Evolutionary conservation across 2,329 filamentous ascomycete genomes (phyloP).

Genomic region (Colletotrichum brevisporum): DNA sequence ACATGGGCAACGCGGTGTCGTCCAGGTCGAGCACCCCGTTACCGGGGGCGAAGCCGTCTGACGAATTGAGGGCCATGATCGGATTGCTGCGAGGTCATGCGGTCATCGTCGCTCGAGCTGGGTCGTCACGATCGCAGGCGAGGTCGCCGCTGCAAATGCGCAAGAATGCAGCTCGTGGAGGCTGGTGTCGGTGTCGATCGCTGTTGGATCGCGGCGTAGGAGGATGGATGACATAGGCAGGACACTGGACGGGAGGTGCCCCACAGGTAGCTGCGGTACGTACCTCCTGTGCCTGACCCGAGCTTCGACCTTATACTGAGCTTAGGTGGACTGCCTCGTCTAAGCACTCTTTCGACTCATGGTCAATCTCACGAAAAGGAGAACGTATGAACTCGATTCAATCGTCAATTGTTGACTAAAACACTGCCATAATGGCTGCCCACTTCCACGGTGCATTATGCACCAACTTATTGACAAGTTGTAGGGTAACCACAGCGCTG

Average conservation of each 20-base stretch:
- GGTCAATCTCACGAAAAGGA: no score
- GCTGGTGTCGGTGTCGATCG: constrained; percentile 32
- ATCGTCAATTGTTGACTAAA: neutral
- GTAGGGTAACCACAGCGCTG: constrained; percentile 9
- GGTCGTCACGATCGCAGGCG: constrained; percentile 18
- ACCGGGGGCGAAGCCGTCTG: constrained; percentile 80
- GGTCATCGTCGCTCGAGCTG: constrained; percentile 30
- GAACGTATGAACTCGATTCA: no score
- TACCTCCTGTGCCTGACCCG: constrained; percentile 10
- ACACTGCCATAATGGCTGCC: neutral
- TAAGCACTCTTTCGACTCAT: no score
- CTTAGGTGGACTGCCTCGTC: no score
- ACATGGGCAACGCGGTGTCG: constrained; percentile 84
- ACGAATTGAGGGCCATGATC: constrained; percentile 77
- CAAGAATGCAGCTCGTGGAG: constrained; percentile 29
- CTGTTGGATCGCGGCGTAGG: constrained; percentile 24
- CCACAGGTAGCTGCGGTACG: constrained; percentile 28
- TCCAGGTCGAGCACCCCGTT: constrained; percentile 68
- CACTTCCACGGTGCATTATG: neutral
- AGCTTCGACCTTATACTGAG: no score
- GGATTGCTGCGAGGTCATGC: constrained; percentile 22
- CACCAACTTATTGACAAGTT: neutral
- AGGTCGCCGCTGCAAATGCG: constrained; percentile 21
- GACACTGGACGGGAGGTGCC: constrained; percentile 17
- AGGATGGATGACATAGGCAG: constrained; percentile 38